Evolutionary conservation across 2,329 filamentous ascomycete genomes (phyloP).

Genomic region (Camptophora hylomeconis): DNA sequence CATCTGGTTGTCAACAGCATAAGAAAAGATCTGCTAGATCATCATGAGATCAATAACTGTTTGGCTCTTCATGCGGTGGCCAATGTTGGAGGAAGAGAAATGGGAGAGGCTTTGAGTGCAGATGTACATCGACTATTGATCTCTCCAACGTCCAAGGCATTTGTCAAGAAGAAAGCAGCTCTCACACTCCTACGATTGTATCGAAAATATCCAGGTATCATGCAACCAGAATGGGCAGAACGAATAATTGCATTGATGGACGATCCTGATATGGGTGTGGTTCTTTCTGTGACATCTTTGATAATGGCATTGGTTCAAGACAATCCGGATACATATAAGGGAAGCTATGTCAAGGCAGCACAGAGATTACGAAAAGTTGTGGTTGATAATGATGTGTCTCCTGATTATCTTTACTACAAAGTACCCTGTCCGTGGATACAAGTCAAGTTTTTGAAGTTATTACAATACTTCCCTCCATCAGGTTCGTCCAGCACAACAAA

Average conservation of each 20-base stretch:
- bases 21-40: constrained; percentile 83
- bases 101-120: constrained; percentile 83
- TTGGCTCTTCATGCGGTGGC: constrained; percentile 93
- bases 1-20: constrained; percentile 98
- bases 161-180: constrained; percentile 98
- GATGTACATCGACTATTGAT: constrained; percentile 92
- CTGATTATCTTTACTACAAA: constrained; percentile 96
- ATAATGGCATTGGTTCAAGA: constrained; percentile 93
- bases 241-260: constrained; percentile 99
- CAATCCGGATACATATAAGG: constrained; percentile 84
- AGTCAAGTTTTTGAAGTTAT: constrained; percentile 77
- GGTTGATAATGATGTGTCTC: constrained; percentile 76
- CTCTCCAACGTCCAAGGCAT: constrained; percentile 86
- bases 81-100: constrained; percentile 90
- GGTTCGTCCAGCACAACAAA: constrained; percentile 38
- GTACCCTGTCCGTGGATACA: constrained; percentile 99
- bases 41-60: constrained; percentile 97
- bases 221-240: constrained; percentile 94
- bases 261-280: constrained; percentile 84
- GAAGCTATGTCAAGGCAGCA: constrained; percentile 86
- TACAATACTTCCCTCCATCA: constrained; percentile 94
- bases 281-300: constrained; percentile 85
- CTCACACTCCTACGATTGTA: constrained; percentile 86
- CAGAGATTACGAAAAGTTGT: constrained; percentile 79
- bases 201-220: constrained; percentile 84